phyloP scores from a whole-genome alignment of 495 filamentous ascomycete genomes.

The Neurospora sp. region DNA sequence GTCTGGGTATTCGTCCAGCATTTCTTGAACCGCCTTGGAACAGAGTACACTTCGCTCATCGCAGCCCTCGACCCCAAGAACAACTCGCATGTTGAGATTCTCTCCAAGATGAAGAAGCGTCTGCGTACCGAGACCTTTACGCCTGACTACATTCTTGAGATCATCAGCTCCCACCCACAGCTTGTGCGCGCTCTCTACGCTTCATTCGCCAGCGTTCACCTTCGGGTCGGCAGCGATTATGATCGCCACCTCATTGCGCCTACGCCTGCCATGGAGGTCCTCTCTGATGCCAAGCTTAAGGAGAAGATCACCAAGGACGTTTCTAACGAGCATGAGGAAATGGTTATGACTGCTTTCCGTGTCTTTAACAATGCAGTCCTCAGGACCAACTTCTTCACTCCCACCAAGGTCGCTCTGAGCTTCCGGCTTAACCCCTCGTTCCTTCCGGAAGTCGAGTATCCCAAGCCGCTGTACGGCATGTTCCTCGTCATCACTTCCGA shows the following conservation, averaged over 20 bases:
- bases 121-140: conserved; percentile 96
- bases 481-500: conserved; percentile 96
- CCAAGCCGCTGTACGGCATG: conserved; percentile 92
- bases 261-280: conserved; percentile 56
- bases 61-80: conserved; percentile 66
- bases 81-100: conserved; percentile 76
- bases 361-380: conserved; percentile 84
- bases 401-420: conserved; percentile 94
- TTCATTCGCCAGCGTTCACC: conserved; percentile 79
- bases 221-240: conserved; percentile 68
- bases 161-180: conserved; percentile 84
- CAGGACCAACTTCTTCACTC: conserved; percentile 99
- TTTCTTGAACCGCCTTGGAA: conserved; percentile 89
- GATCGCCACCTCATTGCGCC: conserved; percentile 65
- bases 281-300: conserved; percentile 70
- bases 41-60: conserved; percentile 79
- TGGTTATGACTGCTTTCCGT: conserved; percentile 96
- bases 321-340: conserved; percentile 89
- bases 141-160: conserved; percentile 92
- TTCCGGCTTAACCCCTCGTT: conserved; percentile 88
- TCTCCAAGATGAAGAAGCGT: conserved; percentile 92
- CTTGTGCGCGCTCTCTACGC: conserved; percentile 84
- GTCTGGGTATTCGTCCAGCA: conserved; percentile 96
- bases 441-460: conserved; percentile 84
- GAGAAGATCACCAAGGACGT: conserved; percentile 72